Percentiles rank a stretch among this genome's conserved stretches.
These are phyloP conservation scores for Plasmodium vinckei DNA, from an alignment of 169 alveolate genomes.

Conservation along the genomic window DNA sequence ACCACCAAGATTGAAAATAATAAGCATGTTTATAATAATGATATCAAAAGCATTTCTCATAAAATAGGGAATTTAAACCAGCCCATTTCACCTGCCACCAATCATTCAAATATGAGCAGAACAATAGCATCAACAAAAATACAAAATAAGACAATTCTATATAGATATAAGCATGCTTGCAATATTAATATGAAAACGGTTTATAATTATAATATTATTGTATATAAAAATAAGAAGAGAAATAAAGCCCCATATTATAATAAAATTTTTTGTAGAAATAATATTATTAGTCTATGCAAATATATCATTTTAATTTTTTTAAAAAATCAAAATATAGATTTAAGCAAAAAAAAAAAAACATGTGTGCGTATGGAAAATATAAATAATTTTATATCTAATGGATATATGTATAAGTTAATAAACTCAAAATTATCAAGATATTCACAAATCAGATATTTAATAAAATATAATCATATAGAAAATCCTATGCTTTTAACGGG, in stretches of 20 bases:
- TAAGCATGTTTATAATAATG: too few species aligned
- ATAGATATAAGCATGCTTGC: constrained; percentile 22
- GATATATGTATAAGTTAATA: constrained; percentile 59
- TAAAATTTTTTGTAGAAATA: constrained; percentile 49
- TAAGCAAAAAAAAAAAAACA: constrained; percentile 13
- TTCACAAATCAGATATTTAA: constrained; percentile 24
- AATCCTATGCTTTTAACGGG: constrained; percentile 21
- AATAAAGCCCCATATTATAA: constrained; percentile 3
- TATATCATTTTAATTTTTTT: constrained; percentile 37
- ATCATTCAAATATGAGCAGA: too few species aligned
- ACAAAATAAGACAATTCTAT: neutral
- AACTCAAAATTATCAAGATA: constrained; percentile 24
- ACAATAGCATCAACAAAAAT: too few species aligned
- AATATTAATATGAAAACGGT: constrained; percentile 42
- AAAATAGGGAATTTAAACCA: too few species aligned
- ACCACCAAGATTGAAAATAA: too few species aligned
- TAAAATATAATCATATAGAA: constrained; percentile 24
- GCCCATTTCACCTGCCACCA: too few species aligned
- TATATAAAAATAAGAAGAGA: constrained; percentile 14
- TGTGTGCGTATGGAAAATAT: constrained; percentile 3
- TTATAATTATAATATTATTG: constrained; percentile 14
- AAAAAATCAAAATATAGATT: constrained; percentile 22
- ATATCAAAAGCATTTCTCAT: too few species aligned
- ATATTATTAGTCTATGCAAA: constrained; percentile 34
- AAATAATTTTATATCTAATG: constrained; percentile 57